phyloP scores from a whole-genome alignment of 257 asterid genomes.

The Ocimum tenuiflorum region DNA sequence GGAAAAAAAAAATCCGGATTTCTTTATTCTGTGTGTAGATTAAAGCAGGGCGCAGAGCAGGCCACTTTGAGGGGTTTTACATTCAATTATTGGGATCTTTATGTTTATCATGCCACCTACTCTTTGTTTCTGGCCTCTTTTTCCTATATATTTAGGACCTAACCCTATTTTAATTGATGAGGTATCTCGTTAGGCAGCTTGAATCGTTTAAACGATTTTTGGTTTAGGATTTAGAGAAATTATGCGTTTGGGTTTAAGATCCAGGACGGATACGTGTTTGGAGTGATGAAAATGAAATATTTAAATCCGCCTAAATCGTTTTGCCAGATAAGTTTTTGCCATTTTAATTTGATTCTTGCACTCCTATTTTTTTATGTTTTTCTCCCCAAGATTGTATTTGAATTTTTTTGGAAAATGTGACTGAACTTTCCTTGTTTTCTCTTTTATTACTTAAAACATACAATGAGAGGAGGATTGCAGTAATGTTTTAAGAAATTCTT shows the following conservation, averaged over 20 bases:
- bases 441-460: background rate
- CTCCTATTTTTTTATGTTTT: background rate
- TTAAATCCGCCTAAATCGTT: too few relatives aligned
- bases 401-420: background rate
- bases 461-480: background rate
- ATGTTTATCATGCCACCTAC: constrained; percentile 21
- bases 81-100: constrained; percentile 45
- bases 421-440: background rate
- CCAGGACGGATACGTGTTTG: too few relatives aligned
- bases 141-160: too few relatives aligned
- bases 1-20: constrained; percentile 29
- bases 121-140: constrained; percentile 18
- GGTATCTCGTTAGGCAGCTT: too few relatives aligned
- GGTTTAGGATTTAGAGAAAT: too few relatives aligned
- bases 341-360: too few relatives aligned
- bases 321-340: too few relatives aligned
- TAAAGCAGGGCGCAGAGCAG: constrained; percentile 40
- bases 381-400: background rate
- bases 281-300: too few relatives aligned
- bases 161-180: too few relatives aligned
- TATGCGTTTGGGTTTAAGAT: too few relatives aligned
- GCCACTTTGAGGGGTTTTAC: constrained; percentile 32
- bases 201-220: too few relatives aligned
- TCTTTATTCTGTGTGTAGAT: constrained; percentile 24
- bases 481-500: background rate